These are phyloP conservation scores for Vairimorpha ceranae DNA, from an alignment of 371 early-diverging fungal species.

Conservation along the genomic window DNA sequence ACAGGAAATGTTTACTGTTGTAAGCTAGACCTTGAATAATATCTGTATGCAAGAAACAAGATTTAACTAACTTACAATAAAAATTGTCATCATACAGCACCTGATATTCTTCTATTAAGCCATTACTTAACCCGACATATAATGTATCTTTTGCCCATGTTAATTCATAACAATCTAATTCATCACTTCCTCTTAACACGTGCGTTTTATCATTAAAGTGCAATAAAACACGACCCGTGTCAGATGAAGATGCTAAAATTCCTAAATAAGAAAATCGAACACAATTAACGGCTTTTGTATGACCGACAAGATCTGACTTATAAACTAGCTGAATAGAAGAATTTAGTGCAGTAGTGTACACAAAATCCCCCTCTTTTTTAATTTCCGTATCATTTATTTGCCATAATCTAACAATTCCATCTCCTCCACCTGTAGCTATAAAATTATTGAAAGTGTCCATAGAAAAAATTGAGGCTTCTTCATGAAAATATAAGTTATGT, in stretches of 20 bases:
- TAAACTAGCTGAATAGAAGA: constrained; percentile 44
- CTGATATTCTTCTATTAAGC: constrained; percentile 37
- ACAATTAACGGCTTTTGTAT: constrained; percentile 55
- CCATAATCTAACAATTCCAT: constrained; percentile 59
- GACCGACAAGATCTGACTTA: constrained; percentile 44
- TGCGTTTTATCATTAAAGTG: constrained; percentile 12
- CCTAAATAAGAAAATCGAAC: constrained; percentile 47
- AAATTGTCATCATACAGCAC: background rate
- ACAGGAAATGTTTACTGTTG: constrained; percentile 18
- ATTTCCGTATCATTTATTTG: constrained; percentile 17
- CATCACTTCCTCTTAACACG: constrained; percentile 49
- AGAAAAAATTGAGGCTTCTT: constrained; percentile 57
- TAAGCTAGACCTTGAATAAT: constrained; percentile 53
- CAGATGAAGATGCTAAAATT: constrained; percentile 55
- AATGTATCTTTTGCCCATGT: constrained; percentile 43
- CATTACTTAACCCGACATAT: constrained; percentile 46
- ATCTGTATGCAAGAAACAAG: constrained; percentile 39
- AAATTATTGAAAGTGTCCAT: constrained; percentile 40
- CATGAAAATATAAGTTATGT: constrained; percentile 62
- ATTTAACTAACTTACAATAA: constrained; percentile 27
- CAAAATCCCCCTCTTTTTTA: background rate
- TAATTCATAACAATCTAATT: constrained; percentile 59
- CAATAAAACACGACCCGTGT: constrained; percentile 56
- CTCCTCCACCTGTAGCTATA: constrained; percentile 60
- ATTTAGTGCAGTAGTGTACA: constrained; percentile 49